Percentiles rank a stretch among this genome's conserved stretches.
Evolutionary conservation across 257 asterid genomes (phyloP).

Genomic region (Plantago elongata): DNA sequence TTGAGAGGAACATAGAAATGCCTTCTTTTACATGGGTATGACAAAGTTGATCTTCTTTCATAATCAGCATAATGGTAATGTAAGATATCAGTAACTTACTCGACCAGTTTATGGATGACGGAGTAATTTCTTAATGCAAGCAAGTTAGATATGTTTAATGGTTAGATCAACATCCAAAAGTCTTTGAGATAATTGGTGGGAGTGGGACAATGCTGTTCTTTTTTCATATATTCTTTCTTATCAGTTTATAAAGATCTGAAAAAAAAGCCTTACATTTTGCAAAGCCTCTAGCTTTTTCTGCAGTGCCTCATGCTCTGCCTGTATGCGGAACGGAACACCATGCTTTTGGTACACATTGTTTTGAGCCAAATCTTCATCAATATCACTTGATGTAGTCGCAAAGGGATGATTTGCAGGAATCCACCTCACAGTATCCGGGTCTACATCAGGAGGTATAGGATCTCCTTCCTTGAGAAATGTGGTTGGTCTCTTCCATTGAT

Average conservation of each 20-base stretch:
- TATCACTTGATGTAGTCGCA: conserved; percentile 93
- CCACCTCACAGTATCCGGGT: conserved; percentile 98
- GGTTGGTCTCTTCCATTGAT: conserved; percentile 99
- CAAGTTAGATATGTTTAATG: neutral
- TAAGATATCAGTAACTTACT: too few relatives aligned
- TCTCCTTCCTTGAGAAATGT: conserved; percentile 94
- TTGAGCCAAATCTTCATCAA: conserved; percentile 91
- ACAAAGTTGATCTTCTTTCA: too few relatives aligned
- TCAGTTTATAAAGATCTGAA: neutral
- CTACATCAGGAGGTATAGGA: conserved; percentile 87
- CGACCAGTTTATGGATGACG: too few relatives aligned
- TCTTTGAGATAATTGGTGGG: neutral
- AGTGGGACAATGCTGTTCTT: neutral
- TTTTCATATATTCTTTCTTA: too few relatives aligned
- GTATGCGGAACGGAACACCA: conserved; percentile 93
- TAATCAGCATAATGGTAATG: too few relatives aligned
- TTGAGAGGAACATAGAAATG: too few relatives aligned
- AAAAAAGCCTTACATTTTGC: conserved; percentile 61
- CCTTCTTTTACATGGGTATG: too few relatives aligned
- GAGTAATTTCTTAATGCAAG: neutral
- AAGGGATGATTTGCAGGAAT: conserved; percentile 99
- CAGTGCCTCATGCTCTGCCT: conserved; percentile 96
- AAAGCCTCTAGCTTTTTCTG: conserved; percentile 92
- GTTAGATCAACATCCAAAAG: neutral
- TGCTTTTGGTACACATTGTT: conserved; percentile 85